Base-by-base conservation (phyloP, 1,284 basidiomycete species). In the Cryptococcus maquisensis region DNA sequence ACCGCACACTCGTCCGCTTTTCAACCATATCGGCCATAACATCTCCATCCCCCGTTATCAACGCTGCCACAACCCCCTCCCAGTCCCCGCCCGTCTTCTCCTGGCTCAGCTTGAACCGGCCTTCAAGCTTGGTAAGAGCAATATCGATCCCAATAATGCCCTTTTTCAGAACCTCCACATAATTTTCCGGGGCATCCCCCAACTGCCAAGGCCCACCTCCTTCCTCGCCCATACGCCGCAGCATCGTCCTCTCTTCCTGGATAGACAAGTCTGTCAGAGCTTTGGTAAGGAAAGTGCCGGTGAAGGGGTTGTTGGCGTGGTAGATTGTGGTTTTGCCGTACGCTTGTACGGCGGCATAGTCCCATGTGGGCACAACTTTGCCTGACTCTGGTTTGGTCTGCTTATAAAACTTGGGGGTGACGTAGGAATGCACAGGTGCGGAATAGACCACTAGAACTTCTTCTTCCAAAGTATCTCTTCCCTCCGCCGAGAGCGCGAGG, bases 111-210 rank as follows among this genome's bases (percentile, higher is more conserved):
- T 79, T 79, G 63, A 70, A 73, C 47, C 75, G 68, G 8, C 76
- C 75, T 47, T 77, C 77, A 3, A 78, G 64, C 42, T 67, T 60
- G 4, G 54, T 66, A 16, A 79, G 64, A 21, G 56, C 59, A 28
- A 79, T 72, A 57, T 78, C 75, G 8, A 79, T 32, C 1, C 77
- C 78, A 3, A 78, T 64, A 24, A 79, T 78, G 0, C 67, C 75
- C 59, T 72, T 74, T 54, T 76, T 71, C 23, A 78, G 51, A 7
- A 73, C 15, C n/a, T 67, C 62, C n/a, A 73, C 64, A 57, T 79
- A 79, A 9, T 42, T 53, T 18, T 62, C 57, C 0, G 78, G 78
- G 4, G 78, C 75, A 52, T 78, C 75, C 1, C 50, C 40, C 0
- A 78, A 70, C 49, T 71, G 69, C 77, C 78, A 79, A 2, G 52